Percentiles rank a stretch among this genome's conserved stretches.
These are phyloP conservation scores for Aspergillaceae sp. DNA, from an alignment of 2,329 filamentous ascomycete species.

Conservation along the genomic window DNA sequence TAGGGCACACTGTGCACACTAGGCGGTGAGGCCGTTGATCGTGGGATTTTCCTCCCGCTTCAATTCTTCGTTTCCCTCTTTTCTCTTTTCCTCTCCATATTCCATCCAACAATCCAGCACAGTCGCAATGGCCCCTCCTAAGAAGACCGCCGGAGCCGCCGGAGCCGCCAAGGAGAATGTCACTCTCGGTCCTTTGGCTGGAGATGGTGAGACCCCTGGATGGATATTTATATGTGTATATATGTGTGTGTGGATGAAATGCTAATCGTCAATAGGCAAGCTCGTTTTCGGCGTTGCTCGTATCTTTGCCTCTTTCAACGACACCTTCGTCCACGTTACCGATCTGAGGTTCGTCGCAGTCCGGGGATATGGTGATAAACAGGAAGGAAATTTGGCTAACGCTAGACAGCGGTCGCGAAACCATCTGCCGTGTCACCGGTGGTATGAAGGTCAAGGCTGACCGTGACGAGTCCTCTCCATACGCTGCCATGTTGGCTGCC, in stretches of 20 bases:
- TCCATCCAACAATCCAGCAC: conserved; percentile 35
- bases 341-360: conserved; percentile 70
- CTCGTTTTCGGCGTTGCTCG: conserved; percentile 96
- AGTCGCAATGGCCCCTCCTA: conserved; percentile 84
- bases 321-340: conserved; percentile 96
- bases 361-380: too few species aligned
- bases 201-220: conserved; percentile 59
- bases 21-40: too few species aligned
- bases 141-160: conserved; percentile 68
- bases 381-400: conserved; percentile 4
- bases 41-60: conserved; percentile 16
- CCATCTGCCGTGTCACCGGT: conserved; percentile 98
- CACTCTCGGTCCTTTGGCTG: conserved; percentile 91
- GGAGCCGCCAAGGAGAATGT: conserved; percentile 89
- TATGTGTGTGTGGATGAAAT: too few species aligned
- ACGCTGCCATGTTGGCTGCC: conserved; percentile 99
- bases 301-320: conserved; percentile 94
- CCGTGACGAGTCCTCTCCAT: conserved; percentile 98
- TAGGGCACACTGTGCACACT: conserved; percentile 30
- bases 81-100: conserved; percentile 25
- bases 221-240: too few species aligned
- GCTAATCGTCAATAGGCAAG: conserved; percentile 50
- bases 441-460: conserved; percentile 99
- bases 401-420: conserved; percentile 82
- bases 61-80: conserved; percentile 18